Evolutionary conservation across 352 stramenopile genomes (phyloP).

Genomic region (Phytopythium litorale): DNA sequence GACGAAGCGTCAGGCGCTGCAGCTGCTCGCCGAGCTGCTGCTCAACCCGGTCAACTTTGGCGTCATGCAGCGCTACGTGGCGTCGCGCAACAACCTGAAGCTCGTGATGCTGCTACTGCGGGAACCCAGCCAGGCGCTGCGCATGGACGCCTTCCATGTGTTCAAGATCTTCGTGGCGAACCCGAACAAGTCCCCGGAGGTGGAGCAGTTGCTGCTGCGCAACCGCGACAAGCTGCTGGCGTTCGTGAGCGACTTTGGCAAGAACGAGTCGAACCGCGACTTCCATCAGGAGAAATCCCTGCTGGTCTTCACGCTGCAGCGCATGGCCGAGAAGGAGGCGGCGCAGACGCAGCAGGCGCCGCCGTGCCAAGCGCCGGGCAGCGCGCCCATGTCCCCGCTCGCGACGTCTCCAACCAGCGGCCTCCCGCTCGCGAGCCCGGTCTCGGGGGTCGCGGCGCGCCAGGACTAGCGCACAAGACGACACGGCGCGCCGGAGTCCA

Average conservation of each 20-base stretch:
- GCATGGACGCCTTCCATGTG: slow-evolving; percentile 83
- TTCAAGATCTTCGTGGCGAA: slow-evolving; percentile 90
- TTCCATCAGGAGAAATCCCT: slow-evolving; percentile 75
- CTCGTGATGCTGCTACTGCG: slow-evolving; percentile 72
- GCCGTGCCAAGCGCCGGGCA: slow-evolving; percentile 11
- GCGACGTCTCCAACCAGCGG: slow-evolving; percentile 35
- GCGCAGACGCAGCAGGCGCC: slow-evolving; percentile 9
- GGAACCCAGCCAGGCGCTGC: slow-evolving; percentile 68
- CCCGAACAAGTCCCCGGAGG: slow-evolving; percentile 70
- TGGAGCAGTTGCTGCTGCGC: slow-evolving; percentile 65
- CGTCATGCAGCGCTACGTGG: slow-evolving; percentile 78
- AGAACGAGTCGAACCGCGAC: slow-evolving; percentile 64
- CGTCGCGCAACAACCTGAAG: slow-evolving; percentile 67
- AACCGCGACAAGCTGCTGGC: slow-evolving; percentile 76
- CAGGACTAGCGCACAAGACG: slow-evolving; percentile 23
- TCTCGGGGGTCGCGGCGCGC: slow-evolving; percentile 33
- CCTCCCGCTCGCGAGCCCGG: slow-evolving; percentile 27
- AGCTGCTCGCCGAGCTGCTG: slow-evolving; percentile 70
- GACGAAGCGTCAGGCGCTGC: slow-evolving; percentile 65
- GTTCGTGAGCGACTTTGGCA: slow-evolving; percentile 76
- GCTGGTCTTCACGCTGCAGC: slow-evolving; percentile 66
- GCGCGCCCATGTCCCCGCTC: slow-evolving; percentile 7
- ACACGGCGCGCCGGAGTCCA: not conserved
- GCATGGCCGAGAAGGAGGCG: slow-evolving; percentile 41
- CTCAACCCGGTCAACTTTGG: slow-evolving; percentile 71